Conservation (phyloP, 2,329 filamentous ascomycete species). For the Penicillium sp. region DNA sequence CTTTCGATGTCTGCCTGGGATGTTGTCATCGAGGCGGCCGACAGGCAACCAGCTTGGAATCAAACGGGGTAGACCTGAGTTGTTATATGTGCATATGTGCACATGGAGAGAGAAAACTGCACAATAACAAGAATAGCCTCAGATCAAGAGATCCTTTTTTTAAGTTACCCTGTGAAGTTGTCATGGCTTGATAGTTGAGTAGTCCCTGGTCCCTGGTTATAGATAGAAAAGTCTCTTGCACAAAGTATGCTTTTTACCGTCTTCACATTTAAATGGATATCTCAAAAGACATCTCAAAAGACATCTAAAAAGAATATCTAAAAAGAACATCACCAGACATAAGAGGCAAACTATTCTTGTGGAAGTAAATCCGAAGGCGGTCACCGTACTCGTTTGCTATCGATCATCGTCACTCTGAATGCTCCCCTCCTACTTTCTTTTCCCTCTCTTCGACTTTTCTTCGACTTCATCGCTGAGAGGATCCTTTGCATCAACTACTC, state of each 20-base stretch:
- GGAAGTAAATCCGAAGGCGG: conserved; percentile 6
- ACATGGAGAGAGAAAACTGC: background rate
- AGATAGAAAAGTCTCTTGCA: too few relatives aligned
- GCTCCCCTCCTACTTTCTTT: conserved; percentile 21
- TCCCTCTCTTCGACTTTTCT: conserved; percentile 28
- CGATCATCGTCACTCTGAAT: conserved; percentile 12
- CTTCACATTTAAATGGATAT: too few relatives aligned
- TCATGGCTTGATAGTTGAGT: background rate
- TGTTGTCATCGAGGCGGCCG: conserved; percentile 5
- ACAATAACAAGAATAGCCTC: background rate
- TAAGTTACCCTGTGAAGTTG: background rate
- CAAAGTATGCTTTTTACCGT: too few relatives aligned
- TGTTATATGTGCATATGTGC: background rate
- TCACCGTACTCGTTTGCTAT: conserved; percentile 13
- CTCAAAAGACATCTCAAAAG: too few relatives aligned
- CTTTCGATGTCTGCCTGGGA: background rate
- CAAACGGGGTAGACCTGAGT: background rate
- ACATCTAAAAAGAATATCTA: too few relatives aligned
- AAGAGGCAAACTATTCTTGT: too few relatives aligned
- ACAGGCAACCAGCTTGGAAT: background rate
- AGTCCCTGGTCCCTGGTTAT: background rate
- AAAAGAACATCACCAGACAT: too few relatives aligned
- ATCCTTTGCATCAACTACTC: conserved; percentile 6
- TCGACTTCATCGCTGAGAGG: conserved; percentile 14
- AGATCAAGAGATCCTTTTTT: background rate